Evolutionary conservation across 192 early-diverging fungal species (phyloP), one percentile per base, ranked within the genome.

Genomic region (Gaertneriomyces semiglobifer): DNA sequence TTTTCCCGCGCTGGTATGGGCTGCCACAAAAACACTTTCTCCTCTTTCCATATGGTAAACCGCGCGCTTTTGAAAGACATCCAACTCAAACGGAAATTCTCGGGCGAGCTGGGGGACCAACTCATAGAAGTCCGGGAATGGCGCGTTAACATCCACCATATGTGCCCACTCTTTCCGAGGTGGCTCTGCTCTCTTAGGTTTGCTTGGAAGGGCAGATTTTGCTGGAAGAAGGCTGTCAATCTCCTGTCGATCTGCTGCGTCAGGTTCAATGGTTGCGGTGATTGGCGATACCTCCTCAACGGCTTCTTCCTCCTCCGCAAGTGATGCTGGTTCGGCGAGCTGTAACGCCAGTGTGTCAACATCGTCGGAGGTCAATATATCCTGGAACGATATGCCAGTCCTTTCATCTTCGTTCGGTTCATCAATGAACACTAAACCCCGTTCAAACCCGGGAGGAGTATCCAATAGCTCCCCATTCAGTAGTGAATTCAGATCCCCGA

Each of bases 1-100:
- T 77, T 99, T 99, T 56, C 97, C 97, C 3, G 97, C 95, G 42
- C 93, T 95, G 1, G 97, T 99, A 64, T 99, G 97, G 1, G 97
- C 97, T 0, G 97, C 97, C 10, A 99, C 89, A 81, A 99, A 99
- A 14, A 99, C 95, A 20, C 88, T 92, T 57, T 98, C 93, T 16
- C 92, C 92, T 55, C 85, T 89, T 76, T 99, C 97, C 52, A 99
- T 76, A 74, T 93, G 93, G 72, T 95, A 96, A 3, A 99, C 91
- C 0, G 97, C 97, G 45, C 88, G 87, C 73, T 96, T 97, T 73
- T 99, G 97, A 75, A 99, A 99, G 25, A 88, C 85, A 70, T 99
- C 95, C 25, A 99, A 84, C 74, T 98, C 94, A 62, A 98, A 99
- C 5, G 91, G 89, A 70, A 88, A 99, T 75, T 88, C 69, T n/a